Evolutionary conservation across 202 grass and related monocot species (phyloP), one percentile per base, ranked within the genome.

Genomic region (Carex sylvatica): DNA sequence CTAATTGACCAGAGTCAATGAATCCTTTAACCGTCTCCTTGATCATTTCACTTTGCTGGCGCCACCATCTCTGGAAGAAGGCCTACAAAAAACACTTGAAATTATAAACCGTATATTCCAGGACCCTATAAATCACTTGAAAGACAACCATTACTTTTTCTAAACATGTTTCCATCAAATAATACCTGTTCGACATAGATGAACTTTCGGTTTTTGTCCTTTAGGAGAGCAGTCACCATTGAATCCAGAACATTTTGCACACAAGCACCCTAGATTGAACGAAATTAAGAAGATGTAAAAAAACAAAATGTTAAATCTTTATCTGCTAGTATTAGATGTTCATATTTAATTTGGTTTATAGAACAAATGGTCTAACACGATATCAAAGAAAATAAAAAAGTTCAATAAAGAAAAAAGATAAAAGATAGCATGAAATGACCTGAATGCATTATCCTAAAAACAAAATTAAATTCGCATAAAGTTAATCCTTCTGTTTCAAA

Each of bases 61-160:
- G 86, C 94, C 94, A 97, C 94, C 91, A 97, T 80, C 91, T 87
- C 84, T 97, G 94, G 86, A 97, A 97, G 77, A 97, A 97, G 2
- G 94, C 94, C 94, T 97, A 83, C 53, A 85, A 86, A 31, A 78
- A 83, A 5, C 16, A 74, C 15, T 47, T 31, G 31, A 16, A 31
- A 31, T 70, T 23, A 69, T n/a, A 23, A 72, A 83, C 4, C 80
- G 18, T 42, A 79, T 16, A 80, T 49, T 19, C 59, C n/a, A 61
- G 59, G 6, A 8, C 22, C 33, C 31, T 79, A 79, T 86, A 38
- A 26, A n/a, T 12, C 68, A 83, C 5, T 44, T 40, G 24, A 78
- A 78, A 70, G 7, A 60, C 12, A 53, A 81, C 14, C 65, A 61
- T 28, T 20, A 70, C 53, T 10, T 62, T 74, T 62, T 20, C 2